phyloP scores from a whole-genome alignment of 2,329 filamentous ascomycete species.

The Botrytis hyacinthi region DNA sequence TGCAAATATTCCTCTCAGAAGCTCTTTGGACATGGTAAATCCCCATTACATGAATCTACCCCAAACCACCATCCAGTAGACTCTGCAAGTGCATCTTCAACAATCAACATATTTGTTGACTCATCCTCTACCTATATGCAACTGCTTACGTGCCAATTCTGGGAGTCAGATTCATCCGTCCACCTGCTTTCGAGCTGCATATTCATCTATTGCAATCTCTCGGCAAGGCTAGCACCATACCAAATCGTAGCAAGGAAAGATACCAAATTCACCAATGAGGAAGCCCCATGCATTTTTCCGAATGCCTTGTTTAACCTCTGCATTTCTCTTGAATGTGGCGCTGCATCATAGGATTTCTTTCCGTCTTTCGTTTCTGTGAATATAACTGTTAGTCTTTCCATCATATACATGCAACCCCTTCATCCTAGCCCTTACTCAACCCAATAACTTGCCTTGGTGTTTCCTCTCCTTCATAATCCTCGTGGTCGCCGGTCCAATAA shows the following conservation, averaged over 20 bases:
- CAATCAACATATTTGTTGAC: background rate
- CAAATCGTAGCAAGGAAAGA: slow-evolving; percentile 67
- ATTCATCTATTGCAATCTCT: slow-evolving; percentile 31
- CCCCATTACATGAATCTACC: background rate
- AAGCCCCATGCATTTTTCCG: slow-evolving; percentile 74
- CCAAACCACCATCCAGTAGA: background rate
- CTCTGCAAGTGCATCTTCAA: background rate
- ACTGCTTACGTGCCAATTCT: background rate
- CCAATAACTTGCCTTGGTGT: slow-evolving; percentile 67
- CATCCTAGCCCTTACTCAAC: background rate
- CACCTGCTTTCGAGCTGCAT: background rate
- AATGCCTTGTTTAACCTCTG: slow-evolving; percentile 74
- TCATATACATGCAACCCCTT: background rate
- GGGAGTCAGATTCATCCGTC: background rate
- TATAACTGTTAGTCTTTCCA: background rate
- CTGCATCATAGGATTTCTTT: slow-evolving; percentile 77
- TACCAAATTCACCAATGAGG: slow-evolving; percentile 73
- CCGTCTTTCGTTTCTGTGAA: slow-evolving; percentile 75
- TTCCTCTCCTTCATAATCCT: slow-evolving; percentile 73
- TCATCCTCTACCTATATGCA: background rate
- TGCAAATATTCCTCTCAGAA: background rate
- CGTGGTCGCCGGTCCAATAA: slow-evolving; percentile 73
- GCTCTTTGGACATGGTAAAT: background rate
- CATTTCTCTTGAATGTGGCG: slow-evolving; percentile 85
- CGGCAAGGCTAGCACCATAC: slow-evolving; percentile 70